Evolutionary conservation across 768 basidiomycete genomes (phyloP), one percentile per base, ranked within the genome.

Genomic region (Floccularia luteovirens): DNA sequence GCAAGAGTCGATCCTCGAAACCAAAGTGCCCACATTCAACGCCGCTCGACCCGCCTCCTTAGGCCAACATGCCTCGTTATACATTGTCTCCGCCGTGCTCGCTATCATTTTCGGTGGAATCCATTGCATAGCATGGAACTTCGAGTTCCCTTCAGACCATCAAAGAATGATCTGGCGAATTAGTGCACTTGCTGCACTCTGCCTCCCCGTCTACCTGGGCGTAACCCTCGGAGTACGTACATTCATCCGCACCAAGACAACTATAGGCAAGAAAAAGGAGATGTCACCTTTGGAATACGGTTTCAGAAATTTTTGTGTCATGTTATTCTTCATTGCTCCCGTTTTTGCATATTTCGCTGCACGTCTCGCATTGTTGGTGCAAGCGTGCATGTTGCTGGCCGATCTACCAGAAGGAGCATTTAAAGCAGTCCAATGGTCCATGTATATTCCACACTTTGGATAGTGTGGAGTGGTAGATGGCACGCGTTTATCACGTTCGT

Each of bases 131-230:
- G 46, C 48, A 11, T 50, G 52, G 49, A 5, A 24, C 10, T 48
- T 55, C 30, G 20, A 23, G 5, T 55, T 55, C 33, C 51, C 45
- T 11, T 44, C 57, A 3, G 23, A 3, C 5, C 23, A 36, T 2
- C 49, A 58, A 37, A 27, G 31, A 24, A 35, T 45, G 11, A 22
- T 56, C 19, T 60, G 58, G 58, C 47, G 49, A 5, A 38, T 37
- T 5, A 47, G 38, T n/a, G 42, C 48, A 11, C 11, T 55, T 8
- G 22, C 43, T 28, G 41, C 50, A 19, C 38, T 46, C 12, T 20
- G 32, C 5, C 14, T 43, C 21, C 53, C 51, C 23, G 24, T 32
- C 19, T 23, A 25, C 20, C 39, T 37, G 31, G 5, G 23, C 11
- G 27, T n/a, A 5, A 30, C 27, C 10, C 14, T 10, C 27, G 14